A percentile compares a stretch with the other conserved stretches of the same genome.
These are phyloP conservation scores for Aphanomyces stellatus DNA, from an alignment of 352 stramenopile species.

Conservation along the genomic window DNA sequence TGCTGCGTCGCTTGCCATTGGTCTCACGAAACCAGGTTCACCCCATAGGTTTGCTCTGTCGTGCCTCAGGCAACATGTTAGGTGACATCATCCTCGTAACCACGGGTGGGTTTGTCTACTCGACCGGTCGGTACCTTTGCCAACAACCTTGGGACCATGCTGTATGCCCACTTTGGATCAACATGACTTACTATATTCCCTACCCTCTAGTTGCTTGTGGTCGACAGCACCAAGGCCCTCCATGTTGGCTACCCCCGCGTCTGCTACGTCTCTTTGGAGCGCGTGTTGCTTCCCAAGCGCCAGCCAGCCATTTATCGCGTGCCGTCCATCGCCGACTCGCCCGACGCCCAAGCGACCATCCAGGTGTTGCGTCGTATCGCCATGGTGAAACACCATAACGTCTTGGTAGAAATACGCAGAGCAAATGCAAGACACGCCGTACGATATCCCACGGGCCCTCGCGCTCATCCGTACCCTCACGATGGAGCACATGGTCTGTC, in stretches of 20 bases:
- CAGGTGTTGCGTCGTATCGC: too few species aligned
- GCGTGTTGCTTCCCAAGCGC: slow-evolving; percentile 10
- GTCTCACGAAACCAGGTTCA: slow-evolving; percentile 1
- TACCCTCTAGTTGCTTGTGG: slow-evolving; percentile 2
- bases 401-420: slow-evolving; percentile 8
- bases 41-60: neutral
- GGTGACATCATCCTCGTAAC: slow-evolving; percentile 16
- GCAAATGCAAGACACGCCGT: neutral
- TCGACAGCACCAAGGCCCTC: neutral
- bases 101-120: slow-evolving; percentile 1
- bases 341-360: neutral
- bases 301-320: slow-evolving; percentile 12
- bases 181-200: neutral
- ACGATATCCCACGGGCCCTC: neutral
- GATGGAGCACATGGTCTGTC: neutral
- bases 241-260: slow-evolving; percentile 1
- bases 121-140: neutral
- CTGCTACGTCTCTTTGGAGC: neutral
- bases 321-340: neutral
- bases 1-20: neutral
- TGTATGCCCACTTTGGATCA: neutral
- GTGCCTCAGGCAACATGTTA: neutral
- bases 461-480: neutral
- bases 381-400: too few species aligned
- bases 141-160: slow-evolving; percentile 10